Evolutionary conservation across 2,329 filamentous ascomycete genomes (phyloP), one percentile per base, ranked within the genome.

Genomic region (Colletotrichum trifolii): DNA sequence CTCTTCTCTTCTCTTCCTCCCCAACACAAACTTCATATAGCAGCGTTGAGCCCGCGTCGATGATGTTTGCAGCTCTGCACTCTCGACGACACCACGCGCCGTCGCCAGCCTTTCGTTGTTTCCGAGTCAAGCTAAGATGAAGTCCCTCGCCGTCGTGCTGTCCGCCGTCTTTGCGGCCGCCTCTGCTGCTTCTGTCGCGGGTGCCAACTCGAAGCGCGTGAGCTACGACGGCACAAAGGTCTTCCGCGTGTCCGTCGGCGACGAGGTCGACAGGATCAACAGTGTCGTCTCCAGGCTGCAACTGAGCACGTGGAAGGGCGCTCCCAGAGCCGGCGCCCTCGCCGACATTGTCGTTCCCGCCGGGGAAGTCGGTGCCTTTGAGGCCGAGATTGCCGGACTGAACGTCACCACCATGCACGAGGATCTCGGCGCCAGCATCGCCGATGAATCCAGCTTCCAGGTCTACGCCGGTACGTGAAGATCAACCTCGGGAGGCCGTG

Each of bases 211-310:
- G 8, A 50, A 64, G 52, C 55, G 55, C 42, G 73, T 79, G 9
- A 77, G 76, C 2, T 84, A 83, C 63, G 73, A 79, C 57, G 81
- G 81, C 11, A 80, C 79, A 73, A 81, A 81, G 68, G 81, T 81
- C 40, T 77, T 79, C 59, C 79, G 80, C 9, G 70, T 83, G n/a
- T 71, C 76, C 8, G 76, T 78, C 40, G 73, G 73, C 15, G 67
- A 75, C 47, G 69, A 78, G 53, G 72, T 73, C 17, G 70, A 69
- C 60, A 70, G 70, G 17, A 68, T 81, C 54, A 74, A 75, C 64
- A 65, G 69, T n/a, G 71, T 79, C 61, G 69, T 79, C 50, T 62
- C 71, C 48, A 72, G 72, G 60, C 73, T 80, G 35, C 73, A 73
- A 6, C 71, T 81, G 49, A 67, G 70, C 49, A 76, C 76, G 4